Base-by-base conservation (phyloP, 441 rosid species). In the Omphalea diandra region DNA sequence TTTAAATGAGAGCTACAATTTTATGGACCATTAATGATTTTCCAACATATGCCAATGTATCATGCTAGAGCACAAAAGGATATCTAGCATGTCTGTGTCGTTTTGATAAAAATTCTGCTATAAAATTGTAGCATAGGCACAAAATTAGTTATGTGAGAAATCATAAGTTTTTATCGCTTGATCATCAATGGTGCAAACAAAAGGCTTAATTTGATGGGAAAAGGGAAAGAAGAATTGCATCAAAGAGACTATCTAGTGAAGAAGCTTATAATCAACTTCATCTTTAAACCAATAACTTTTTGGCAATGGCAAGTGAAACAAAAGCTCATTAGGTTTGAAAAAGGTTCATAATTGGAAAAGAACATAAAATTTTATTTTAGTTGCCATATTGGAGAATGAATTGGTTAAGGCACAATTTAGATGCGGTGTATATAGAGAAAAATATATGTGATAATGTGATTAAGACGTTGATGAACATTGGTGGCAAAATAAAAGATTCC, bases 21-120 rank as follows among this genome's bases (percentile, higher is more conserved):
- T 5, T 68, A 9, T 68, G 63, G 50, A 68, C 65, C 1, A 69
- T 68, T 9, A 69, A 32, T 31, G 63, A 68, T 53, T 55, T 68
- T 54, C 62, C 63, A 1, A n/a, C 24, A 1, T 68, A 68, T 55
- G 53, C 20, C 1, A 9, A 53, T 27, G 8, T 68, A 20, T 54
- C 53, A 1, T 38, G 63, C 3, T 68, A 53, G 71, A 36, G 50
- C 4, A 68, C 63, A 24, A 68, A 68, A 54, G 71, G 71, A 5
- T 3, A 20, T 4, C 8, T 54, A 12, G 71, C 63, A 40, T 68
- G 71, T 36, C 71, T 53, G 2, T 53, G 22, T 18, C 55, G 71
- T 53, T n/a, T 24, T 26, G 11, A 55, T n/a, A 22, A 52, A 5
- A 67, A 50, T 55, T 33, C 43, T 3, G 17, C 14, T 32, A n/a